These are phyloP conservation scores for Polygonum maritimum DNA, from an alignment of 148 eudicot species.

Conservation along the genomic window DNA sequence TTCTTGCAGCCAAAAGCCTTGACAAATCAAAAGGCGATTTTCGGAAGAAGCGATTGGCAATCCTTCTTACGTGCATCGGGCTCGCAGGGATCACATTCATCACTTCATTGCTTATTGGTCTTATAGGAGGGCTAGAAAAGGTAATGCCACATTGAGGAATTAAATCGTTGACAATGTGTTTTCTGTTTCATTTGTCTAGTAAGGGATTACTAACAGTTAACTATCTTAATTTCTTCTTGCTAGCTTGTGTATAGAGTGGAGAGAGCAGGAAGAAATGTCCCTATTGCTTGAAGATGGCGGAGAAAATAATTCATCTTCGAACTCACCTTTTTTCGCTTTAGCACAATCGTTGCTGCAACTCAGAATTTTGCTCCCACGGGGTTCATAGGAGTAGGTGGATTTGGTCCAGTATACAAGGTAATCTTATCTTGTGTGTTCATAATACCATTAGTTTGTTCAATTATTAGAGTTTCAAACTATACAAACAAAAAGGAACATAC, in stretches of 20 bases:
- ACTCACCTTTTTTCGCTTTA: neutral
- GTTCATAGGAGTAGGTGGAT: constrained; percentile 4
- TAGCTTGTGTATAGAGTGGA: neutral
- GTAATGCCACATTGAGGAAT: neutral
- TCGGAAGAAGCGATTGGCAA: neutral
- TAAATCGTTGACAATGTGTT: no score
- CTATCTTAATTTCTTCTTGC: no score
- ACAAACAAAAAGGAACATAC: no score
- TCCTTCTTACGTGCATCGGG: neutral
- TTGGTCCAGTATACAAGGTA: constrained; percentile 12
- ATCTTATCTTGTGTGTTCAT: no score
- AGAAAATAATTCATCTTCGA: neutral
- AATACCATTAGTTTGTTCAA: no score
- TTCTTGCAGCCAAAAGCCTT: neutral
- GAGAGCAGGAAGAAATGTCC: constrained; percentile 1
- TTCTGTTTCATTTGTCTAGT: neutral
- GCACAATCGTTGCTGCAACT: constrained; percentile 4
- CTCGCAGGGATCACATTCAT: neutral
- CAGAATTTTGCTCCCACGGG: neutral
- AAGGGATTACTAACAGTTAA: neutral
- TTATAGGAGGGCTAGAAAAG: constrained; percentile 1
- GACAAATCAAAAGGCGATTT: neutral
- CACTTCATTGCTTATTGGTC: neutral
- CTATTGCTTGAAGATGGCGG: neutral
- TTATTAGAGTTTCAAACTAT: no score